A percentile compares a stretch with the other conserved stretches of the same genome.
Conservation (phyloP, 768 basidiomycete species). For the Termitomyces eurrhizus region DNA sequence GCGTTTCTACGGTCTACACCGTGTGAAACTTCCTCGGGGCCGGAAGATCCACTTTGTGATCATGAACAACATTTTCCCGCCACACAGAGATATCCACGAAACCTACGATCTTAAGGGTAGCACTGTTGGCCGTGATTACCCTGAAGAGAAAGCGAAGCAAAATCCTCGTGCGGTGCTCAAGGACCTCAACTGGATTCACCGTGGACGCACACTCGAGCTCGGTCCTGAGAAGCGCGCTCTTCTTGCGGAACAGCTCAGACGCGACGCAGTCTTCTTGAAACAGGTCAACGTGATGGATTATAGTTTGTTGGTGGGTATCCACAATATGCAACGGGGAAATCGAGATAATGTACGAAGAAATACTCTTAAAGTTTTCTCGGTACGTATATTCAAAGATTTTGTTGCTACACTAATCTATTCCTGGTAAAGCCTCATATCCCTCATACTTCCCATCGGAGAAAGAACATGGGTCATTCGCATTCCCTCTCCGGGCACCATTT, state of each 20-base stretch:
- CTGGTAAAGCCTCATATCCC: constrained; percentile 63
- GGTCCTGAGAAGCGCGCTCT: constrained; percentile 94
- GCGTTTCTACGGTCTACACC: constrained; percentile 94
- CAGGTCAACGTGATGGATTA: constrained; percentile 93
- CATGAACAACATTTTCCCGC: constrained; percentile 99
- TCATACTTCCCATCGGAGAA: constrained; percentile 47
- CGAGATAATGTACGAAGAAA: constrained; percentile 87
- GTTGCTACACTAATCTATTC: background rate
- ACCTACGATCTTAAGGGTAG: constrained; percentile 97
- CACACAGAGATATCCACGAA: constrained; percentile 96
- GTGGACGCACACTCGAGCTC: constrained; percentile 73
- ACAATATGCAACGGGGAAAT: constrained; percentile 88
- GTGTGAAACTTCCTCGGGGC: constrained; percentile 93
- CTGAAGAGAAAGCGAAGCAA: constrained; percentile 74
- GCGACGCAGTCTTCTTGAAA: constrained; percentile 86
- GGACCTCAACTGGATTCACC: constrained; percentile 94
- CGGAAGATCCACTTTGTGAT: constrained; percentile 98
- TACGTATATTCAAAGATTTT: constrained; percentile 33
- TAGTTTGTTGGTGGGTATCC: constrained; percentile 89
- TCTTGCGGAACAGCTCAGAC: constrained; percentile 83
- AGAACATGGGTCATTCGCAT: constrained; percentile 28
- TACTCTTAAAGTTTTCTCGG: constrained; percentile 89
- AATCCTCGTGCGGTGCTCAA: constrained; percentile 92
- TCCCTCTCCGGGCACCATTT: constrained; percentile 29
- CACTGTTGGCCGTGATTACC: constrained; percentile 82